Base-by-base conservation (phyloP, 106 monocot genomes). In the Phalaenopsis equestris region DNA sequence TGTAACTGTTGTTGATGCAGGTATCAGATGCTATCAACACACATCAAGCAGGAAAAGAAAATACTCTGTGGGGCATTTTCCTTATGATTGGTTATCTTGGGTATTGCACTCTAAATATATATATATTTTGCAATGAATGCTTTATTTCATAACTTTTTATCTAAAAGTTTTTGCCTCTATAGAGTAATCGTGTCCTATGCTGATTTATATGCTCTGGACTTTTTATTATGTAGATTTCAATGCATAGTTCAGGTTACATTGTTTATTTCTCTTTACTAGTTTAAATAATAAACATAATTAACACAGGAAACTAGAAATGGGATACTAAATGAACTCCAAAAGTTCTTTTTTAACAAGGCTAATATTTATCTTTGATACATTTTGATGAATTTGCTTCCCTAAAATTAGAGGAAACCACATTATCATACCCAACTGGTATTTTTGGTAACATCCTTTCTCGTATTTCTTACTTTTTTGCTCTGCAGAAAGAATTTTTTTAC, bases 71-170 rank as follows among this genome's bases (percentile, higher is more conserved):
- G 94, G 97, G 97, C 1, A 80, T 97, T 57, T 86, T 78, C 49
- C 87, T 97, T 75, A 97, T 97, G 97, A 78, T 88, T 67, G 94
- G 97, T 80, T 97, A 97, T 75, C 90, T 97, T 73, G 97, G 97
- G 97, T 93, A 93, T 75, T 6, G 8, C 38, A 48, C 57, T 21
- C n/a, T 74, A 55, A 64, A 30, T 41, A 74, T 43, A 8, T 74
- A 19, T 70, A 70, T 70, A 0, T 30, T 30, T 70, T 65, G 64
- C 64, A 8, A 65, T 65, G 64, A n/a, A 23, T 65, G 1, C 14
- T 24, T 23, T 23, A 65, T 65, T 65, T 65, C 64, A 65, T 65
- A 65, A 65, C 21, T 65, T 65, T 23, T 14, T 65, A 65, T 30
- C 14, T 65, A 24, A 24, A 19, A 23, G 1, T 24, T 65, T 1